Base-by-base conservation (phyloP, 2,329 filamentous ascomycete species). In the Diaporthe sp. region DNA sequence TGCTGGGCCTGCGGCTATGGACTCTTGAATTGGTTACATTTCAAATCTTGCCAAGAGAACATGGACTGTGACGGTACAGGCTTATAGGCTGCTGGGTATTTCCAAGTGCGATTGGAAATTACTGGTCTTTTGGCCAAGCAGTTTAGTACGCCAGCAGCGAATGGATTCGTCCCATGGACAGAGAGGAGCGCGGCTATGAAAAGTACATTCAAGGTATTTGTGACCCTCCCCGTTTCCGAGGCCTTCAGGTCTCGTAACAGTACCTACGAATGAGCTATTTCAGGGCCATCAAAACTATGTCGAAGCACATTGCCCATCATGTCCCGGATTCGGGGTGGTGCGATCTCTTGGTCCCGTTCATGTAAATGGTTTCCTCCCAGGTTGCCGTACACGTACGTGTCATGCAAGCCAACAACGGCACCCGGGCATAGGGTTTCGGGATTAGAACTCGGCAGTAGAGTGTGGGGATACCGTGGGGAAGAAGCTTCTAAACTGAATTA, bases 241-340 rank as follows among this genome's bases (percentile, higher is more conserved):
- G 9, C 42, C 15, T 7, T 15, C 15, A 31, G 22, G 2, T 2
- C 10, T 28, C 51, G 25, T 8, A 13, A n/a, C n/a, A 31, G 51
- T 17, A 0, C 13, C 25, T 6, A 6, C 13, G 2, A 0, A 19
- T 28, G 13, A 17, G 7, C 15, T 7, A 13, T 3, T 3, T 9
- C 51, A 4, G 25, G n/a, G 10, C 28, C 15, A 19, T 19, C 15
- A 8, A 57, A 22, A 19, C 13, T 31, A 57, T 19, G 15, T 19
- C 15, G 25, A 34, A 31, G 53, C 15, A 10, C 15, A 10, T 34
- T 3, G 22, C 9, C 31, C 55, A 17, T 31, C 15, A 2, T 5
- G 25, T 9, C 53, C 17, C 53, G 53, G 53, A 57, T 58, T 9
- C 5, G 7, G 8, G 8, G 19, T 7, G 3, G 57, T 60, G 57